Evolutionary conservation across 345 rosid genomes (phyloP), one percentile per base, ranked within the genome.

Genomic region (Brassica incana): DNA sequence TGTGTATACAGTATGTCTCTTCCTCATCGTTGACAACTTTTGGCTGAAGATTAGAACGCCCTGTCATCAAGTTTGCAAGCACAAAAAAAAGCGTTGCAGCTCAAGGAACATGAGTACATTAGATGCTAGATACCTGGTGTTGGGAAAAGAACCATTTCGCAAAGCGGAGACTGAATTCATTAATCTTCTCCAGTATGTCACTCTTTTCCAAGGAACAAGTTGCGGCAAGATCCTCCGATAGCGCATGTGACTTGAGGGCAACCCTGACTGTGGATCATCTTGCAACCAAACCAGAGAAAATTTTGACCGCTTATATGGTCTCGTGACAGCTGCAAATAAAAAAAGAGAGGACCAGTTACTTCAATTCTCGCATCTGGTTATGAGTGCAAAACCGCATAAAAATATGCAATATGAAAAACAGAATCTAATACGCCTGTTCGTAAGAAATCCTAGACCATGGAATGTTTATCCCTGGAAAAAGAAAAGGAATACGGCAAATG

Each of bases 191-290:
- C 92, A 73, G 67, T 81, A 88, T 43, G 90, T 81, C 75, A 86
- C 84, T 87, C 99, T 89, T 86, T 95, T 95, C 96, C 94, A 93
- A 16, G 98, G 98, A 83, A 90, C 85, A 83, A 87, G 86, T 56
- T 87, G 89, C 27, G 99, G 95, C 71, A 86, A 78, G 82, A 88
- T 77, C 85, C 86, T 88, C 60, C 76, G 87, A 74, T 68, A 75
- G 73, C 76, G 77, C 74, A 81, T 80, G 74, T 84, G 86, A 72
- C 38, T 71, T 65, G 73, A 67, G 71, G 80, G 77, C 67, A 78
- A 84, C 60, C 83, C 83, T 74, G 84, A 69, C 79, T 80, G 82
- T 35, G 83, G 65, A 84, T 86, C 84, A 69, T 75, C 84, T 67
- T 83, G 88, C 6, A 89, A 88, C 98, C 99, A 93, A 69, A 93